Evolutionary conservation across 2,329 filamentous ascomycete genomes (phyloP), one percentile per base, ranked within the genome.

Genomic region (Scedosporium minutisporum): DNA sequence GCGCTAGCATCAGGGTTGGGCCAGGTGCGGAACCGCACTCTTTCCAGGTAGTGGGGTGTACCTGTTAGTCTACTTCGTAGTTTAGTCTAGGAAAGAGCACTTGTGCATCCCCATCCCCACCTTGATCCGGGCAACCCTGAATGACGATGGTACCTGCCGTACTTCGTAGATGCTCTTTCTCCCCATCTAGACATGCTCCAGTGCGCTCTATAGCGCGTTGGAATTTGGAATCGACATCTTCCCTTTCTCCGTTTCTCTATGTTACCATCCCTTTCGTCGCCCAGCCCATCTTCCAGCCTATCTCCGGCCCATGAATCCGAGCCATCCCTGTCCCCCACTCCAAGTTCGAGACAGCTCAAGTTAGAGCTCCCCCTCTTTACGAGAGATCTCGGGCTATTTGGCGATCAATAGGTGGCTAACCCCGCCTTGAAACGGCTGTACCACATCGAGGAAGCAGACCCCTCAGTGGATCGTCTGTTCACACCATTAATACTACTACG

Each of bases 311-410:
- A 48, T 18, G 44, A 48, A 18, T 48, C 44, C 44, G 44, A 48
- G 44, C 44, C 44, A 48, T 12, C 51, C 51, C 51, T 25, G 51
- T 55, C 21, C 51, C 51, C 51, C 51, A 12, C 51, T 29, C 51
- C 51, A 3, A 55, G 51, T 55, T 55, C 51, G 51, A 55, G 51
- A 55, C 51, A 25, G 18, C 51, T 27, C 51, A 27, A 27, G 51
- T 55, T 55, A 55, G 51, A 55, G 51, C 51, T 55, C 51, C 51
- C 51, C 51, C 51, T 55, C 51, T 55, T 55, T 55, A 25, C 18
- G 51, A 55, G 18, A 14, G 21, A 25, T 55, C 51, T 27, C 23
- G 51, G 23, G 7, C 23, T 23, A 55, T 55, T 38, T 55, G 51
- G 51, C 9, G 51, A 23, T 25, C 51, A 12, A 55, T 27, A 5